phyloP scores from a whole-genome alignment of 768 basidiomycete species.

The Leccinum fibrillosum region DNA sequence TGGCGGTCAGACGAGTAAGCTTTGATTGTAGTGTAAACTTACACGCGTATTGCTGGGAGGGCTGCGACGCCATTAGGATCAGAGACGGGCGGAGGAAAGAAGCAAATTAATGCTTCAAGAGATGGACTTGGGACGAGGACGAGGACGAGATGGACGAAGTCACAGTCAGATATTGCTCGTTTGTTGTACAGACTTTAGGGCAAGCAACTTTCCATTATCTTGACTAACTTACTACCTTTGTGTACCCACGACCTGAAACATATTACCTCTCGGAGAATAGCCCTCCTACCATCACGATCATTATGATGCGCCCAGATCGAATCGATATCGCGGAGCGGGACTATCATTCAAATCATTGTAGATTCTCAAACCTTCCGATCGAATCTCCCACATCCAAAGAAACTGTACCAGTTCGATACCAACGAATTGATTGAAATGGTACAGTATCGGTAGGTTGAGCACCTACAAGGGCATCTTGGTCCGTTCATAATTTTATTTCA shows the following conservation, averaged over 20 bases:
- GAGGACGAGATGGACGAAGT: conserved; percentile 25
- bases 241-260: neutral
- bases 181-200: conserved; percentile 16
- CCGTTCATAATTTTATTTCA: too few species aligned
- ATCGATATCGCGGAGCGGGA: neutral
- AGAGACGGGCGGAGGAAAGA: conserved; percentile 41
- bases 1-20: conserved; percentile 14
- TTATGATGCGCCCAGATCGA: neutral
- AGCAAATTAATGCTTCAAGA: conserved; percentile 82
- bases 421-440: too few species aligned
- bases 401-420: too few species aligned
- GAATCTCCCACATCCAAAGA: neutral
- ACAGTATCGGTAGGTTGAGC: too few species aligned
- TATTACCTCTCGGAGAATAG: too few species aligned
- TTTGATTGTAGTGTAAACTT: conserved; percentile 32
- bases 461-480: too few species aligned
- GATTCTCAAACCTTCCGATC: neutral
- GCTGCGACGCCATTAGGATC: conserved; percentile 58
- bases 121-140: conserved; percentile 1
- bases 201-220: conserved; percentile 2
- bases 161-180: conserved; percentile 13
- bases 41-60: conserved; percentile 86
- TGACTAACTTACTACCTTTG: neutral
- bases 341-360: too few species aligned
- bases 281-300: too few species aligned